Evolutionary conservation across 169 alveolate species (phyloP).

Genomic region (Cyclospora cayetanensis): DNA sequence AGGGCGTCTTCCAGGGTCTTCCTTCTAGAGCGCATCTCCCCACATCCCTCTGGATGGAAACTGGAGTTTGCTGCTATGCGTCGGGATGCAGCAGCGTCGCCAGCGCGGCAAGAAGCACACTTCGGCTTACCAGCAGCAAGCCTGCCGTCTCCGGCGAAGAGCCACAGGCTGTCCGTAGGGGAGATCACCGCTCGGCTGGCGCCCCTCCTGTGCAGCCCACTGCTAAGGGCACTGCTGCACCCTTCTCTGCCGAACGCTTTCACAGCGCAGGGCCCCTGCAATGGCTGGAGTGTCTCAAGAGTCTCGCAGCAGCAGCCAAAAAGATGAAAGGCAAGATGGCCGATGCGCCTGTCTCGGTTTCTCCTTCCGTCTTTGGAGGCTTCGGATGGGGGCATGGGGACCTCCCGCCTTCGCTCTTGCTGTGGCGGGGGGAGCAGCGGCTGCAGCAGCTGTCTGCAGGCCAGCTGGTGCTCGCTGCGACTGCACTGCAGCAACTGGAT

Average conservation of each 20-base stretch:
- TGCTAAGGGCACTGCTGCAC: background rate
- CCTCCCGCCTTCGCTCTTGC: background rate
- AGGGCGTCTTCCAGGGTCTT: too few relatives aligned
- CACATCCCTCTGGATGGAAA: too few relatives aligned
- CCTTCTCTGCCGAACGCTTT: background rate
- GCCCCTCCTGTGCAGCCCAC: too few relatives aligned
- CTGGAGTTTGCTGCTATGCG: too few relatives aligned
- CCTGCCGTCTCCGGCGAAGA: too few relatives aligned
- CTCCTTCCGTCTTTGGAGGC: background rate
- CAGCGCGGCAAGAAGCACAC: too few relatives aligned
- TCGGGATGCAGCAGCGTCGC: too few relatives aligned
- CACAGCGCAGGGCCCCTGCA: background rate
- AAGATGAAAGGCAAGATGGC: background rate
- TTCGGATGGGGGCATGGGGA: background rate
- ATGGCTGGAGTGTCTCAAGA: background rate
- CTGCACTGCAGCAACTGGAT: constrained; percentile 48
- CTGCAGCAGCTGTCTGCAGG: background rate
- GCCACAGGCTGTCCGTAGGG: too few relatives aligned
- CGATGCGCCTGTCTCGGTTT: background rate
- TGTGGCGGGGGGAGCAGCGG: background rate
- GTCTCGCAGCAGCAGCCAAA: background rate
- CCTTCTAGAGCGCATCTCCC: too few relatives aligned
- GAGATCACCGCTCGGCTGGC: too few relatives aligned
- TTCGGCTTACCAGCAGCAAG: too few relatives aligned
- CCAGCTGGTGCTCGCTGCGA: constrained; percentile 11